Conservation (phyloP, 2,329 filamentous ascomycete genomes). For the Malbranchea cinnamomea region DNA sequence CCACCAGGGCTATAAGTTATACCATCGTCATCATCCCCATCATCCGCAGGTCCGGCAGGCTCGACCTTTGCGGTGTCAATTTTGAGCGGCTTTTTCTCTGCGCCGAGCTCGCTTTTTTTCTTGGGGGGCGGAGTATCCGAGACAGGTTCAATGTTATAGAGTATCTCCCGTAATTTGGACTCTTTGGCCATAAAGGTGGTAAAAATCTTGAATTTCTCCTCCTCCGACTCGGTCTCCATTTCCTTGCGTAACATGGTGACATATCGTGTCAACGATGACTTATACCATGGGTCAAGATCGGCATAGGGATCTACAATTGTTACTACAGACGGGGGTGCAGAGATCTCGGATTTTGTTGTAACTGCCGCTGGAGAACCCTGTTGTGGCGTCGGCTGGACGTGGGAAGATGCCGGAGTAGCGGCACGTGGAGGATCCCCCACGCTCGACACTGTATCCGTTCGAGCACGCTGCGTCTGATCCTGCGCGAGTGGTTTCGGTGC, state of each 20-base stretch:
- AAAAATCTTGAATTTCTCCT: slow-evolving; percentile 40
- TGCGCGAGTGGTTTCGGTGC: too few relatives aligned
- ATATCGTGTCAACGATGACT: slow-evolving; percentile 39
- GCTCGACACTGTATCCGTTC: slow-evolving; percentile 6
- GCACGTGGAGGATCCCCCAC: too few relatives aligned
- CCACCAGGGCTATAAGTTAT: slow-evolving; percentile 39
- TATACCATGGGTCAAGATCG: slow-evolving; percentile 43
- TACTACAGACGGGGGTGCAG: slow-evolving; percentile 6
- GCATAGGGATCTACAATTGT: slow-evolving; percentile 32
- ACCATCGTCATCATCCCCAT: slow-evolving; percentile 13
- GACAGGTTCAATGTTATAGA: slow-evolving; percentile 34
- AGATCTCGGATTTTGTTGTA: slow-evolving; percentile 4
- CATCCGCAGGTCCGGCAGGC: slow-evolving; percentile 5
- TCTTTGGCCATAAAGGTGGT: slow-evolving; percentile 35
- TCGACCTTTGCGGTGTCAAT: slow-evolving; percentile 1
- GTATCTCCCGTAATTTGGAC: slow-evolving; percentile 31
- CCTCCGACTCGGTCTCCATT: slow-evolving; percentile 31
- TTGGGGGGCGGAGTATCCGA: slow-evolving; percentile 1
- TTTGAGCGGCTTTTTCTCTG: slow-evolving; percentile 2
- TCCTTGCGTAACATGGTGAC: slow-evolving; percentile 41
- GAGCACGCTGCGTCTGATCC: too few relatives aligned
- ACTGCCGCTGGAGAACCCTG: slow-evolving; percentile 1
- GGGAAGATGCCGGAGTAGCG: background rate
- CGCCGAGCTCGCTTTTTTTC: background rate
- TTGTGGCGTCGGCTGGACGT: background rate